These are phyloP conservation scores for Paradendryphiella salina DNA, from an alignment of 2,329 filamentous ascomycete species.

Conservation along the genomic window DNA sequence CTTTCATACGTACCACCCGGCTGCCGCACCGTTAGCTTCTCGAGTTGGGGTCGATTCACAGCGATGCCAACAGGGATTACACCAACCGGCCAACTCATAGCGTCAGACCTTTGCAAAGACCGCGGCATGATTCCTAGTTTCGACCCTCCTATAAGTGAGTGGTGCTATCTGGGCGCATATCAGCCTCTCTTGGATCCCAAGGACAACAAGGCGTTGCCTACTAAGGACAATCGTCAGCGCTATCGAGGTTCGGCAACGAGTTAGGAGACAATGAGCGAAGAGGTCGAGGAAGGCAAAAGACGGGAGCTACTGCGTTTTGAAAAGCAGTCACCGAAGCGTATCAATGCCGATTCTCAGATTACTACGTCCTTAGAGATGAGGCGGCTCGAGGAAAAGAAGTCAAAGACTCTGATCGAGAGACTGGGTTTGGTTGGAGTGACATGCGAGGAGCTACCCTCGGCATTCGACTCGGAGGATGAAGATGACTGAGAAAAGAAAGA, in stretches of 20 bases:
- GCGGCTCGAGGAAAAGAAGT: conserved; percentile 5
- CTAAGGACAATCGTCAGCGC: conserved; percentile 7
- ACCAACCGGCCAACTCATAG: conserved; percentile 24
- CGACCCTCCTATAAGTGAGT: conserved; percentile 26
- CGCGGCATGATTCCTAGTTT: conserved; percentile 21
- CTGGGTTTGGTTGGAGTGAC: conserved; percentile 13
- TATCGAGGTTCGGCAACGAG: conserved; percentile 10
- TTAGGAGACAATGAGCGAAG: not conserved
- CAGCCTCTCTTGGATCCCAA: conserved; percentile 6
- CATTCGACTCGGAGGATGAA: conserved; percentile 31
- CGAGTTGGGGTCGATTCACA: conserved; percentile 28
- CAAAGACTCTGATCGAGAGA: conserved; percentile 5
- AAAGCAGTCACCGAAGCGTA: conserved; percentile 19
- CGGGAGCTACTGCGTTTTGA: conserved; percentile 16
- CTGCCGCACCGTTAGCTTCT: conserved; percentile 24
- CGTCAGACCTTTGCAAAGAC: conserved; percentile 26
- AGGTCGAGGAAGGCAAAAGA: conserved; percentile 1
- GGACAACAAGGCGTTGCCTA: not conserved
- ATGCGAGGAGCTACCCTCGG: conserved; percentile 26
- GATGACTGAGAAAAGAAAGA: conserved; percentile 7
- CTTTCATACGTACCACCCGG: conserved; percentile 16
- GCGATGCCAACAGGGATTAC: conserved; percentile 1
- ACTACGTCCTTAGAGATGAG: conserved; percentile 18
- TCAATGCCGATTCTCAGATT: conserved; percentile 26
- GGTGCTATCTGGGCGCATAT: conserved; percentile 24